phyloP scores from a whole-genome alignment of 2,329 filamentous ascomycete species.

The Paracamarosporium sp. region DNA sequence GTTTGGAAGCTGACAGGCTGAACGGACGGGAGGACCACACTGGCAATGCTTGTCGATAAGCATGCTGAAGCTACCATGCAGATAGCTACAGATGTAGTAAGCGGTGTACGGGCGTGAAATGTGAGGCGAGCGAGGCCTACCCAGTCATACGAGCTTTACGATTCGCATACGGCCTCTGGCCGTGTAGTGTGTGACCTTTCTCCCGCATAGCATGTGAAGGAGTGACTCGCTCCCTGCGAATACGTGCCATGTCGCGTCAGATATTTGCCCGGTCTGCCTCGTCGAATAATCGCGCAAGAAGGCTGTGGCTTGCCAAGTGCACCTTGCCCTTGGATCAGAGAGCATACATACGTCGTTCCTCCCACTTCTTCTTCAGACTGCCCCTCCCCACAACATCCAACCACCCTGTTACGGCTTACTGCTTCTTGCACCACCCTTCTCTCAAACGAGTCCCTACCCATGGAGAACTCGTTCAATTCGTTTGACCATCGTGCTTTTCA shows the following conservation, averaged over 20 bases:
- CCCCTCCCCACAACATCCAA: neutral
- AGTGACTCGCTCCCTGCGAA: conserved; percentile 1
- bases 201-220: conserved; percentile 16
- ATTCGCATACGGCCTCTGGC: conserved; percentile 3
- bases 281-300: conserved; percentile 17
- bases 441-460: neutral
- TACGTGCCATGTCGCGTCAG: conserved; percentile 7
- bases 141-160: conserved; percentile 11
- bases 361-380: neutral
- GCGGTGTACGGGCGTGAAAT: conserved; percentile 10
- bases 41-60: neutral
- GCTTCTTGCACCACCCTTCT: neutral
- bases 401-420: neutral
- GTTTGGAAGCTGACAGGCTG: conserved; percentile 67
- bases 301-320: conserved; percentile 12
- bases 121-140: conserved; percentile 17
- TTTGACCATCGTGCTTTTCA: conserved; percentile 8
- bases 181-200: conserved; percentile 3
- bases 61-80: conserved; percentile 4
- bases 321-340: neutral
- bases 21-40: conserved; percentile 4
- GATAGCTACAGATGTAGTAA: conserved; percentile 9
- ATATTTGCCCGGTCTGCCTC: conserved; percentile 15
- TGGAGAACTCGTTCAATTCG: conserved; percentile 5
- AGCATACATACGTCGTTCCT: conserved; percentile 12